These are phyloP conservation scores for Elsinoe australis DNA, from an alignment of 2,329 filamentous ascomycete genomes.

Conservation along the genomic window DNA sequence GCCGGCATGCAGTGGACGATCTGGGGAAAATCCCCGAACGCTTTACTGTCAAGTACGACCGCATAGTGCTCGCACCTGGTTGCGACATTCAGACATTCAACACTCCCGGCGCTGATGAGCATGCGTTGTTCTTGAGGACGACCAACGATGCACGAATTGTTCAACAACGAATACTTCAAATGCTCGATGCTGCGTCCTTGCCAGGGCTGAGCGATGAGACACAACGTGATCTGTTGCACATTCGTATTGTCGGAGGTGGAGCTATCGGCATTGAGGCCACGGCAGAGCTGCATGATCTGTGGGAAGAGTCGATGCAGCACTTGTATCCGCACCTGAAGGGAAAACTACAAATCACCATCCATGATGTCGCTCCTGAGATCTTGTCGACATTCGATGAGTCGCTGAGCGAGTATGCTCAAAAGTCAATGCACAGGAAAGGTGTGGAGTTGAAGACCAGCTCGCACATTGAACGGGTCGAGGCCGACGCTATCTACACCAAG, in stretches of 20 bases:
- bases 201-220: constrained; percentile 27
- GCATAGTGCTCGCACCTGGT: constrained; percentile 37
- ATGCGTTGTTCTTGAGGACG: constrained; percentile 35
- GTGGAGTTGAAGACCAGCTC: constrained; percentile 36
- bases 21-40: constrained; percentile 24
- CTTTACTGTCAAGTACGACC: constrained; percentile 38
- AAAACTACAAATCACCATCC: constrained; percentile 36
- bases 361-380: constrained; percentile 39
- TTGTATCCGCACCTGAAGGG: constrained; percentile 37
- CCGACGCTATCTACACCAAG: constrained; percentile 31
- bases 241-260: constrained; percentile 38
- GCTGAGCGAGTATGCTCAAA: constrained; percentile 37
- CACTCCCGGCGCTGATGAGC: constrained; percentile 35
- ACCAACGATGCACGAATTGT: constrained; percentile 32
- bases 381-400: constrained; percentile 37
- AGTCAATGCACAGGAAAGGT: constrained; percentile 31
- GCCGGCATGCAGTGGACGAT: constrained; percentile 29
- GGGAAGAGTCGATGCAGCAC: constrained; percentile 32
- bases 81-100: constrained; percentile 37
- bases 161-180: constrained; percentile 32
- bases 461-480: constrained; percentile 33
- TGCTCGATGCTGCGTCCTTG: constrained; percentile 33
- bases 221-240: constrained; percentile 32
- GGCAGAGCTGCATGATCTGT: constrained; percentile 39
- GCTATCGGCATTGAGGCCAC: constrained; percentile 39